Percentiles rank a stretch among this genome's conserved stretches.
phyloP scores from a whole-genome alignment of 2,329 filamentous ascomycete genomes.

The Cercospora beticola region DNA sequence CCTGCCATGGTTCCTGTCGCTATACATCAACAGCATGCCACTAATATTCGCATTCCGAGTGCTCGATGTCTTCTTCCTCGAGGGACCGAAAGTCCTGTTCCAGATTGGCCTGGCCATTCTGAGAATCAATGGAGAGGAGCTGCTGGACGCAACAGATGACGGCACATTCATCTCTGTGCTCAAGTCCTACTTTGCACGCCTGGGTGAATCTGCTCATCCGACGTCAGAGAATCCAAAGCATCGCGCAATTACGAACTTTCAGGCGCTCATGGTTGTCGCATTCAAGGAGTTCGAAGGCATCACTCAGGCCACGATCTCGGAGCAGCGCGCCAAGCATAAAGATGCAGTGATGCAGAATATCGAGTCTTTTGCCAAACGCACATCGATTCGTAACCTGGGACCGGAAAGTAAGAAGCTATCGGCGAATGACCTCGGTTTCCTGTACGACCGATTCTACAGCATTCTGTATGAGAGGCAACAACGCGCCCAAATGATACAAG shows the following conservation, averaged over 20 bases:
- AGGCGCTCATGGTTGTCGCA: slow-evolving; percentile 97
- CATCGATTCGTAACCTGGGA: slow-evolving; percentile 90
- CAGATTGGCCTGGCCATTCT: slow-evolving; percentile 96
- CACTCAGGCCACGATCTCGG: slow-evolving; percentile 87
- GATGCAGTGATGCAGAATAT: slow-evolving; percentile 92
- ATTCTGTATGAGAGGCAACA: slow-evolving; percentile 91
- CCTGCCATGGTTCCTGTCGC: slow-evolving; percentile 92
- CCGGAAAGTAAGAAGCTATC: slow-evolving; percentile 91
- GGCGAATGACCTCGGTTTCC: slow-evolving; percentile 77
- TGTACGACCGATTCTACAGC: slow-evolving; percentile 93
- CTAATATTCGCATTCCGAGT: slow-evolving; percentile 96
- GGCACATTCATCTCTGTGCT: slow-evolving; percentile 95
- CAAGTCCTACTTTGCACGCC: slow-evolving; percentile 87
- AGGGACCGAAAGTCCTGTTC: slow-evolving; percentile 95
- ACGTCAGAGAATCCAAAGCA: slow-evolving; percentile 94
- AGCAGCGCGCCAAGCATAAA: slow-evolving; percentile 88
- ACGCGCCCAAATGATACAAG: slow-evolving; percentile 71
- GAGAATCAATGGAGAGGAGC: slow-evolving; percentile 92
- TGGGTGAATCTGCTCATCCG: slow-evolving; percentile 94
- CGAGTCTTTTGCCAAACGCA: slow-evolving; percentile 94
- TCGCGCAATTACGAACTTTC: slow-evolving; percentile 89
- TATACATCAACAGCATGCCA: slow-evolving; percentile 99
- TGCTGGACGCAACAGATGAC: slow-evolving; percentile 89
- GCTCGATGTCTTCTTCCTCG: slow-evolving; percentile 95
- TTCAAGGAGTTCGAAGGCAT: slow-evolving; percentile 98